These are phyloP conservation scores for Globisporangium abappressorium DNA, from an alignment of 352 stramenopile species.

Conservation along the genomic window DNA sequence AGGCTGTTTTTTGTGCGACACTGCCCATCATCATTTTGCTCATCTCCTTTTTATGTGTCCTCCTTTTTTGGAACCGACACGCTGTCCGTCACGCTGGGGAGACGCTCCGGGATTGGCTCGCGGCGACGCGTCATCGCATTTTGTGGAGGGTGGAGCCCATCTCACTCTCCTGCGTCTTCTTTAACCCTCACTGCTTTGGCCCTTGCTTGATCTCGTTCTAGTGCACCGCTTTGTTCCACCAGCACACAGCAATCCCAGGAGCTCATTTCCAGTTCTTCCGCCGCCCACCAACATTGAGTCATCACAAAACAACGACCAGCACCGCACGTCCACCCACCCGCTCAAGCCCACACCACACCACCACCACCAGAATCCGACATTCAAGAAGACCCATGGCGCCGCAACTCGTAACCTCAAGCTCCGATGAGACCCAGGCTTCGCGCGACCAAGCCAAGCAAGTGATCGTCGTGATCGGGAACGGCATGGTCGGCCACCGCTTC, in stretches of 20 bases:
- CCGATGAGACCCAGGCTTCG: conserved; percentile 1
- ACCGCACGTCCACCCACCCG: neutral
- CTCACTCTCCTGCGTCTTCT: neutral
- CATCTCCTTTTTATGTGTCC: conserved; percentile 1
- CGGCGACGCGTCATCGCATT: conserved; percentile 23
- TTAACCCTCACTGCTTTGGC: neutral
- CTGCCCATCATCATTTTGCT: neutral
- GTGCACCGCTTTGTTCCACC: neutral
- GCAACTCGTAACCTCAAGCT: conserved; percentile 5
- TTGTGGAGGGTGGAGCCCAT: neutral
- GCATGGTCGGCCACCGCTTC: conserved; percentile 90
- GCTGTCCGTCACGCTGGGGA: conserved; percentile 6
- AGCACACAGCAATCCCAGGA: neutral
- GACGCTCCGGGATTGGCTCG: conserved; percentile 23
- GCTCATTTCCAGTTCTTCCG: conserved; percentile 14
- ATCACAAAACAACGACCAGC: conserved; percentile 13
- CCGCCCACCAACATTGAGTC: conserved; percentile 14
- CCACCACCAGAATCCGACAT: neutral
- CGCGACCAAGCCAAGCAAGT: conserved; percentile 33
- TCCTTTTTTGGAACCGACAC: conserved; percentile 20
- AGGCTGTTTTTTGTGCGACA: neutral
- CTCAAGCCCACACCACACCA: conserved; percentile 10
- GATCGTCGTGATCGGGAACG: conserved; percentile 89
- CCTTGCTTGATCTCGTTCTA: neutral
- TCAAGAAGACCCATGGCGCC: conserved; percentile 1